Evolutionary conservation across 768 basidiomycete species (phyloP).

Genomic region (Hericium rajendrae): DNA sequence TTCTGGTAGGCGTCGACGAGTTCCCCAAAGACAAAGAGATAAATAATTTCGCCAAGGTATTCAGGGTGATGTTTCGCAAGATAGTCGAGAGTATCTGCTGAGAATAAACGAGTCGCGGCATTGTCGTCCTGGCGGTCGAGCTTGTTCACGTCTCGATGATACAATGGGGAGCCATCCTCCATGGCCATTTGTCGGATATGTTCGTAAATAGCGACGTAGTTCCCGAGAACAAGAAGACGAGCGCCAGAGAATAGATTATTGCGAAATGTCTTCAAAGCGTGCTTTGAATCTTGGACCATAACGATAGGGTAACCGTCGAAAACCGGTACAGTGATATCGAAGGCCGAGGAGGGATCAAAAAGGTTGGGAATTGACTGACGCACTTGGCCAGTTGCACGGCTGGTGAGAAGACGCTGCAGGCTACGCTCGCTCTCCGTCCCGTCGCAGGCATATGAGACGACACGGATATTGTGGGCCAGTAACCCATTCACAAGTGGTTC

Average conservation of each 20-base stretch:
- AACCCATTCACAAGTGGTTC: conserved; percentile 22
- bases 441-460: conserved; percentile 27
- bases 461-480: conserved; percentile 10
- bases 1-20: no score
- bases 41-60: no score
- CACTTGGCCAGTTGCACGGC: conserved; percentile 22
- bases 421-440: conserved; percentile 25
- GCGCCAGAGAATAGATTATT: conserved; percentile 29
- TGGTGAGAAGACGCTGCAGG: neutral
- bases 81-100: no score
- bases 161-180: neutral
- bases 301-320: neutral
- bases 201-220: conserved; percentile 13
- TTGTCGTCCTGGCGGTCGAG: no score
- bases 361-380: conserved; percentile 5
- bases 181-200: conserved; percentile 16
- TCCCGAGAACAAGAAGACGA: conserved; percentile 18
- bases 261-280: conserved; percentile 24
- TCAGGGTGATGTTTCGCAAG: no score
- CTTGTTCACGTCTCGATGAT: no score
- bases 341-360: neutral
- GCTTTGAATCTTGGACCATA: conserved; percentile 28
- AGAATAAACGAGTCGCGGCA: no score
- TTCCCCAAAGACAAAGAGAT: no score
- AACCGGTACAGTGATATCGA: neutral